Base-by-base conservation (phyloP, 495 filamentous ascomycete species). In the Aspergillus mulundensis region DNA sequence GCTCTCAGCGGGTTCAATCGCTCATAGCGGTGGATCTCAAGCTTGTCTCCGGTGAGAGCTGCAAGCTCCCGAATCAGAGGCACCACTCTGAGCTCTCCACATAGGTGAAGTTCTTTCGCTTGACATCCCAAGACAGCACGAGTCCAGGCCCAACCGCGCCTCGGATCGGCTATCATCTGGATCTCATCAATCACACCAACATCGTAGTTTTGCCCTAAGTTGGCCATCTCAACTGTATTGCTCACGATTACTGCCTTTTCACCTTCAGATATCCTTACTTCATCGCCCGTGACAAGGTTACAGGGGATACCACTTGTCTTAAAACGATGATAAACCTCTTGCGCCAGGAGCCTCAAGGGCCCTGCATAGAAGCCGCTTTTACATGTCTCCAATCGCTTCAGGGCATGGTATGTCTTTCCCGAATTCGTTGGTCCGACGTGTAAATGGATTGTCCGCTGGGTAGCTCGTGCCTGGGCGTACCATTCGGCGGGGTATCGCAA, bases 341-440 rank as follows among this genome's bases (percentile, higher is more conserved):
- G 91, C 8, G 95, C 95, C 19, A 99, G 81, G 38, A 99, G 71
- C 16, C 95, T 82, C 44, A 99, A 73, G 0, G 95, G 95, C 1
- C 95, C 95, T 32, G 93, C 90, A 66, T 96, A 99, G 51, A 95
- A 84, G 14, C 95, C 95, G 19, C 77, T 80, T 39, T 84, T 79
- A 24, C 86, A 84, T 32, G 81, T 71, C 67, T 95, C 87, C 8
- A 99, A 81, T n/a, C 87, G 81, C 70, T 96, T 86, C 49, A 99
- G 70, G 4, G 95, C 95, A 67, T 91, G 87, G 69, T 97, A 97
- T 2, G 95, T 99, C 73, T 99, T 99, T 53, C 95, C 95, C 5
- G 92, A 97, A 71, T 99, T 99, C 2, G 95, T 99, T 0, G 95
- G 95, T 1, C 95, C 95, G 43, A 99, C 91, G 66, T 99, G 95